Conservation (phyloP, 345 rosid species). For the Rhodamnia rubescens region DNA sequence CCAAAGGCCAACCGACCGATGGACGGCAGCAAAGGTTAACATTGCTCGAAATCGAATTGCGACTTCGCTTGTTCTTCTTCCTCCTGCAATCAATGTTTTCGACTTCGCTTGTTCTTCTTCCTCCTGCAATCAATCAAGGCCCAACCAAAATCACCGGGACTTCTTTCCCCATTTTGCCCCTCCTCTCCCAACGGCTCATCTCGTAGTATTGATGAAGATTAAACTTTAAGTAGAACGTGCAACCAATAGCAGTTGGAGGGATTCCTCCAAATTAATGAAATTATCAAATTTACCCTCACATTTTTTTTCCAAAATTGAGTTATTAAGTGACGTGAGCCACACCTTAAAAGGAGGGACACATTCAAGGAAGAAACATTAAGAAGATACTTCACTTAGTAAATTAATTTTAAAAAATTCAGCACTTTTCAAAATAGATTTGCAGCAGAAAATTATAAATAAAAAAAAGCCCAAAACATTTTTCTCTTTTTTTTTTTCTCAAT, state of each 20-base stretch:
- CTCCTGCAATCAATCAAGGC: background rate
- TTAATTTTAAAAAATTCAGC: background rate
- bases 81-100: background rate
- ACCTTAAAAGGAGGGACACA: background rate
- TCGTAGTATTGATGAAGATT: background rate
- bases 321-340: background rate
- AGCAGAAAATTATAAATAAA: no score
- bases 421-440: background rate
- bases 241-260: background rate
- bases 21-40: background rate
- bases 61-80: background rate
- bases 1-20: background rate
- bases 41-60: background rate
- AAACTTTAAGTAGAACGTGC: background rate
- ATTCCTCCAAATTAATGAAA: background rate
- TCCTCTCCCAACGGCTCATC: background rate
- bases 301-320: background rate
- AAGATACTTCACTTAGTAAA: no score
- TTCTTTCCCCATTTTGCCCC: background rate
- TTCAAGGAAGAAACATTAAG: background rate
- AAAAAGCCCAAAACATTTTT: no score
- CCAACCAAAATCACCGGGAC: background rate
- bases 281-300: background rate
- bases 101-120: background rate
- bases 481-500: no score